These are phyloP conservation scores for Botryotinia narcissicola DNA, from an alignment of 2,329 filamentous ascomycete species.

Conservation along the genomic window DNA sequence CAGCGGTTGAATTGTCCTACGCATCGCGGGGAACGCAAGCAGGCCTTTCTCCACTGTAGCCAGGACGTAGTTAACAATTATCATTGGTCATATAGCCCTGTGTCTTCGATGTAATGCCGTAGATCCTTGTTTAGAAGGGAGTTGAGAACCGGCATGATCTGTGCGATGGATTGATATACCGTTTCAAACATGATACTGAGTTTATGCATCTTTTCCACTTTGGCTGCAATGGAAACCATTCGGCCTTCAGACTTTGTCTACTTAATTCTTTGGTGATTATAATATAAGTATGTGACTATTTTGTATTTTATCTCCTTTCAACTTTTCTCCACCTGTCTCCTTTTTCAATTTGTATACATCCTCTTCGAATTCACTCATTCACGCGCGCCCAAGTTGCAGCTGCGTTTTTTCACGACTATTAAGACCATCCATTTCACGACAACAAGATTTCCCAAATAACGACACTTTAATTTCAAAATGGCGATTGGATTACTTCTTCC, in stretches of 20 bases:
- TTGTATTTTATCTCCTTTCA: constrained; percentile 5
- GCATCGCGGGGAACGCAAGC: constrained; percentile 8
- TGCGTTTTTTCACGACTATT: constrained; percentile 14
- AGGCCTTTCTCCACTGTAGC: not conserved
- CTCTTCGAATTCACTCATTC: constrained; percentile 23
- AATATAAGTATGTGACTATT: constrained; percentile 15
- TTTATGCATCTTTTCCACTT: constrained; percentile 8
- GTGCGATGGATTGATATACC: constrained; percentile 19
- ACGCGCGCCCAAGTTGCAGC: constrained; percentile 31
- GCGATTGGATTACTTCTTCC: constrained; percentile 43
- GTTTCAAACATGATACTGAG: constrained; percentile 21
- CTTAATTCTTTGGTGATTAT: constrained; percentile 11
- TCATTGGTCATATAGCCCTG: constrained; percentile 4
- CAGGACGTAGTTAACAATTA: not conserved
- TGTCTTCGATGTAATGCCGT: not conserved
- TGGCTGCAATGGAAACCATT: constrained; percentile 14
- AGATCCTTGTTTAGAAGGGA: constrained; percentile 10
- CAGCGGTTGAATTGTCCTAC: not conserved
- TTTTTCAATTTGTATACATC: constrained; percentile 8
- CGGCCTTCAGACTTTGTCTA: constrained; percentile 16
- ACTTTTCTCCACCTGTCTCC: constrained; percentile 16
- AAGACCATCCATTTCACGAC: constrained; percentile 16
- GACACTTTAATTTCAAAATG: constrained; percentile 38
- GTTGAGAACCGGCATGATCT: constrained; percentile 6
- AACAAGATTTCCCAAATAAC: not conserved